These are phyloP conservation scores for Trypanosomatidae sp. DNA, from an alignment of 208 protist species.

Conservation along the genomic window DNA sequence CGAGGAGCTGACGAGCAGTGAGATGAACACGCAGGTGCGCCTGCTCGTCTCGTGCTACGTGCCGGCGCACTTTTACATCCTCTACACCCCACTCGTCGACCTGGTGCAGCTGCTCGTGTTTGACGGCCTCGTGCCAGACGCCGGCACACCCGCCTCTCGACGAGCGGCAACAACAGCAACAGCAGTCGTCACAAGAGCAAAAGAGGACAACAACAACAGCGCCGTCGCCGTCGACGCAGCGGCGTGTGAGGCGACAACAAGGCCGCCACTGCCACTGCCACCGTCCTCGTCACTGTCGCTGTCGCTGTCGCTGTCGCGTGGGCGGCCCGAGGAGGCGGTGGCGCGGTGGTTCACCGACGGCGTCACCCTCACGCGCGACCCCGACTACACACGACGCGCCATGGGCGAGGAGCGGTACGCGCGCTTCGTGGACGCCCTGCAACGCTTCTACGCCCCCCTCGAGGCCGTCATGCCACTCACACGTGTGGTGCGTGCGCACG, in stretches of 20 bases:
- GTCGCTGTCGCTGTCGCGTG: neutral
- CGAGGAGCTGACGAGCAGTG: conserved; percentile 52
- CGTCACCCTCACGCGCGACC: conserved; percentile 25
- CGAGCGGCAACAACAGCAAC: too few relatives aligned
- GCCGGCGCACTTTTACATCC: conserved; percentile 32
- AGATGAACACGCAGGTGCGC: conserved; percentile 54
- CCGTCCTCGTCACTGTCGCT: neutral
- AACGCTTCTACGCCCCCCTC: conserved; percentile 21
- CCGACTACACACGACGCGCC: conserved; percentile 20
- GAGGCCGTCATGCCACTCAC: conserved; percentile 52
- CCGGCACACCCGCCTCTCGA: neutral
- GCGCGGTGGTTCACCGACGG: conserved; percentile 59
- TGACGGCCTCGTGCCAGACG: conserved; percentile 23
- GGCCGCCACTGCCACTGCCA: neutral
- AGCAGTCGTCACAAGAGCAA: too few relatives aligned
- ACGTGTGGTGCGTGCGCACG: conserved; percentile 27
- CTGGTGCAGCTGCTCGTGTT: conserved; percentile 29
- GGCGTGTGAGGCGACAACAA: too few relatives aligned
- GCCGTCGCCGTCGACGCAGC: too few relatives aligned
- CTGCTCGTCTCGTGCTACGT: conserved; percentile 34
- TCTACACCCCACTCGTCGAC: conserved; percentile 73
- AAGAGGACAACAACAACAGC: neutral
- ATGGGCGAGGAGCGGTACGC: conserved; percentile 41
- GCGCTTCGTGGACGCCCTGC: conserved; percentile 16
- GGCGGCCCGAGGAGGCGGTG: conserved; percentile 28